Evolutionary conservation across 176 grass and related monocot species (phyloP).

Genomic region (Cenchrus fungigraminus): DNA sequence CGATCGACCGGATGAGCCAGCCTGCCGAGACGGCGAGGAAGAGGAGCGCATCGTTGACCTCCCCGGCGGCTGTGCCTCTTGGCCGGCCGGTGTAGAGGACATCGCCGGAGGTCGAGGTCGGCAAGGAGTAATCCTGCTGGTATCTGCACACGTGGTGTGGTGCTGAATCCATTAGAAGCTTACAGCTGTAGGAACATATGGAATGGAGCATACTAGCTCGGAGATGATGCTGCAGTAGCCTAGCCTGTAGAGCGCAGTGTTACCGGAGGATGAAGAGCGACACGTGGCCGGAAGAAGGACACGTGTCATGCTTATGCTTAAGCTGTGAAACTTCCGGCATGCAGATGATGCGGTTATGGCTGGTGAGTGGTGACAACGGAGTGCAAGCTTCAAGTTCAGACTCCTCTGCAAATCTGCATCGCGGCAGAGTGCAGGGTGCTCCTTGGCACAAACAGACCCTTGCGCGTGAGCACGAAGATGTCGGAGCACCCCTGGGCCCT

Average conservation of each 20-base stretch:
- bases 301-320: slow-evolving; percentile 1
- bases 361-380: not conserved
- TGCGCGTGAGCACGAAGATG: slow-evolving; percentile 79
- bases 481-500: slow-evolving; percentile 74
- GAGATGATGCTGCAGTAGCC: not conserved
- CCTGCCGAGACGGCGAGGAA: slow-evolving; percentile 31
- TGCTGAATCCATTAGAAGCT: slow-evolving; percentile 10
- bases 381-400: not conserved
- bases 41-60: slow-evolving; percentile 17
- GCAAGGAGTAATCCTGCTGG: not conserved
- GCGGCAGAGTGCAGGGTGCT: not conserved
- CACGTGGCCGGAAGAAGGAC: slow-evolving; percentile 37
- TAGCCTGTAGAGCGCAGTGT: not conserved
- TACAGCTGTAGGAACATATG: not conserved
- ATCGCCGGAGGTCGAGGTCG: not conserved
- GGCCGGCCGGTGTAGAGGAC: not conserved
- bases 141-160: not conserved
- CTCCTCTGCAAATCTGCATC: not conserved
- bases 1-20: slow-evolving; percentile 32
- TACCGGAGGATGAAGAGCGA: slow-evolving; percentile 4
- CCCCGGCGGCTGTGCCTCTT: not conserved
- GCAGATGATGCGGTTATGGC: not conserved
- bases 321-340: not conserved
- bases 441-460: slow-evolving; percentile 38
- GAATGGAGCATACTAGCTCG: slow-evolving; percentile 15